Percentiles rank a stretch among this genome's conserved stretches.
Conservation (phyloP, 495 filamentous ascomycete species). For the Aspergillus wentii region DNA sequence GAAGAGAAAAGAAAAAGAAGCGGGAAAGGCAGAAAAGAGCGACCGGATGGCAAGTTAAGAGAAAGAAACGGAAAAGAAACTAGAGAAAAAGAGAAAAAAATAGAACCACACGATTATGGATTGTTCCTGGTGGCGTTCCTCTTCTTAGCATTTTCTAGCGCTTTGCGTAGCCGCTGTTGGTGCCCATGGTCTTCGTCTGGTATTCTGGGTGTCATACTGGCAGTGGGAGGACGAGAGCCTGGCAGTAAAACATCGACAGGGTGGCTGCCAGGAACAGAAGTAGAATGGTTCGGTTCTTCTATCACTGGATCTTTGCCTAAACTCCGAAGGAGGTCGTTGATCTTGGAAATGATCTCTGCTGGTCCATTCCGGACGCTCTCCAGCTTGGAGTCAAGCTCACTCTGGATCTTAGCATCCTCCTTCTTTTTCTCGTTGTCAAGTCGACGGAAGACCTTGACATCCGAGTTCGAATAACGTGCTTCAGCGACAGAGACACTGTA, state of each 20-base stretch:
- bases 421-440: constrained; percentile 47
- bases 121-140: constrained; percentile 39
- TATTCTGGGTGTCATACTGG: constrained; percentile 6
- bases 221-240: constrained; percentile 15
- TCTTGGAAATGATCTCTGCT: constrained; percentile 22
- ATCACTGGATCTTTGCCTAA: constrained; percentile 24
- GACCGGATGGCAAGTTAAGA: too few relatives aligned
- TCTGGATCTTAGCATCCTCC: constrained; percentile 45
- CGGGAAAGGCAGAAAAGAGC: too few relatives aligned
- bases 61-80: neutral
- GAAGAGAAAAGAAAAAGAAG: neutral
- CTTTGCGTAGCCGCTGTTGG: constrained; percentile 41
- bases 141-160: constrained; percentile 45
- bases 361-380: constrained; percentile 43
- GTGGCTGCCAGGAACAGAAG: constrained; percentile 9
- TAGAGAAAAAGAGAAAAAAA: neutral
- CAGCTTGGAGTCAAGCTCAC: constrained; percentile 40
- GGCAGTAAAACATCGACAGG: constrained; percentile 14
- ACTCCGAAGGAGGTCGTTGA: constrained; percentile 25
- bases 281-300: constrained; percentile 9
- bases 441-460: constrained; percentile 36
- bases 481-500: constrained; percentile 50
- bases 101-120: neutral
- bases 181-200: constrained; percentile 30
- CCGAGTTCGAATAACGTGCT: constrained; percentile 41